These are phyloP conservation scores for Chaetomium sp. DNA, from an alignment of 2,329 filamentous ascomycete genomes.

Conservation along the genomic window DNA sequence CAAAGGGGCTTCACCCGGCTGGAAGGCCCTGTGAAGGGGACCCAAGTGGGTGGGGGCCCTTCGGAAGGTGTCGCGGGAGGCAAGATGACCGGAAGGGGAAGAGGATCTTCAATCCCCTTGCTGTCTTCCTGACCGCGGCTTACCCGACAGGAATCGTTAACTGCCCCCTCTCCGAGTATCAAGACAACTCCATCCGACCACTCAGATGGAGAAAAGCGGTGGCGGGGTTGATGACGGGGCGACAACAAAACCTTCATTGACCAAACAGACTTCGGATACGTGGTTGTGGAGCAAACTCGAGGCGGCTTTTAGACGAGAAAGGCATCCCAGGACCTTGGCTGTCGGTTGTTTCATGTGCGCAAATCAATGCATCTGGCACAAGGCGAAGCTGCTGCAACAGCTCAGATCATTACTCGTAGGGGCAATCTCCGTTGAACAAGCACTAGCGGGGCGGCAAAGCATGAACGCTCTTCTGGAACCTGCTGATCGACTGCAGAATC, in stretches of 20 bases:
- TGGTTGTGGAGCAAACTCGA: not conserved
- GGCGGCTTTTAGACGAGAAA: not conserved
- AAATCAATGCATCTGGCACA: slow-evolving; percentile 27
- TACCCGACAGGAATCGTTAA: not conserved
- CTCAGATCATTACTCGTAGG: slow-evolving; percentile 30
- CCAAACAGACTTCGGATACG: not conserved
- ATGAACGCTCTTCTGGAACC: slow-evolving; percentile 16
- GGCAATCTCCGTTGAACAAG: slow-evolving; percentile 26
- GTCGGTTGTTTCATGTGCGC: slow-evolving; percentile 30
- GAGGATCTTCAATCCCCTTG: slow-evolving; percentile 25
- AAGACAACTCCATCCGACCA: slow-evolving; percentile 4
- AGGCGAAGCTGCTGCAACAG: slow-evolving; percentile 14
- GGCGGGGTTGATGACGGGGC: not conserved
- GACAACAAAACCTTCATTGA: not conserved
- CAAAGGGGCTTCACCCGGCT: slow-evolving; percentile 12
- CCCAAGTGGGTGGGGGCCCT: slow-evolving; percentile 8
- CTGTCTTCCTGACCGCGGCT: slow-evolving; percentile 1
- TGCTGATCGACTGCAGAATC: slow-evolving; percentile 20
- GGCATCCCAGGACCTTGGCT: slow-evolving; percentile 17
- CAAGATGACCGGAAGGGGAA: slow-evolving; percentile 26
- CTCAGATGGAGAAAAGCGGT: slow-evolving; percentile 2
- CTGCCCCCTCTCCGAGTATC: not conserved
- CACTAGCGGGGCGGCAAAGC: slow-evolving; percentile 8
- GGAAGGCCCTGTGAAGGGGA: slow-evolving; percentile 5
- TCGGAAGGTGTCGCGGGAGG: slow-evolving; percentile 17